Conservation (phyloP, 2,329 filamentous ascomycete species). For the Iodosphaeria phyllophila region DNA sequence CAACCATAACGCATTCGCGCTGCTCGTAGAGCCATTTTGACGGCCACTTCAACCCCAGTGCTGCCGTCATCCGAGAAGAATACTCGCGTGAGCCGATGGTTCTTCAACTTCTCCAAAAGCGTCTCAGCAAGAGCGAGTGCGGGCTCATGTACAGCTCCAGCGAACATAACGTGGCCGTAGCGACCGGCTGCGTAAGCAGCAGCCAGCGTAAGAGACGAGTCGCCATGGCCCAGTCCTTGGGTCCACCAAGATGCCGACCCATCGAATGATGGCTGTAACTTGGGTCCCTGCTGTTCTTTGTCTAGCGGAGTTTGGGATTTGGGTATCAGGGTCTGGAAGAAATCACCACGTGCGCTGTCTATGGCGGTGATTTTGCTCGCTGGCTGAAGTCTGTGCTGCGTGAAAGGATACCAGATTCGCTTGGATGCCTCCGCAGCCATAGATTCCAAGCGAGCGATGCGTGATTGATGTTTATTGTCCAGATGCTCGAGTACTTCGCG, state of each 20-base stretch:
- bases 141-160: slow-evolving; percentile 60
- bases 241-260: slow-evolving; percentile 87
- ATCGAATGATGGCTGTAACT: slow-evolving; percentile 54
- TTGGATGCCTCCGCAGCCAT: slow-evolving; percentile 43
- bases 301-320: slow-evolving; percentile 3
- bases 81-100: slow-evolving; percentile 47
- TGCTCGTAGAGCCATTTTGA: slow-evolving; percentile 70
- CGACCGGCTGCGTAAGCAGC: slow-evolving; percentile 67
- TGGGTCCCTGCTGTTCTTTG: slow-evolving; percentile 1
- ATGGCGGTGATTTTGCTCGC: slow-evolving; percentile 50
- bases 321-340: slow-evolving; percentile 41
- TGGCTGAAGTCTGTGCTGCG: slow-evolving; percentile 50
- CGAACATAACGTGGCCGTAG: slow-evolving; percentile 83
- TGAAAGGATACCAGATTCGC: slow-evolving; percentile 75
- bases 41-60: slow-evolving; percentile 65
- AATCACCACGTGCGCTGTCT: slow-evolving; percentile 64
- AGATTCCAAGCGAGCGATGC: slow-evolving; percentile 37
- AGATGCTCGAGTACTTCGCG: slow-evolving; percentile 29
- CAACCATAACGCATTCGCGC: slow-evolving; percentile 47
- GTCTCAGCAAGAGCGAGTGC: slow-evolving; percentile 49
- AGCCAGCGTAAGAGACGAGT: slow-evolving; percentile 49
- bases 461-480: slow-evolving; percentile 29
- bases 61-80: slow-evolving; percentile 78
- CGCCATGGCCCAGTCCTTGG: slow-evolving; percentile 68
- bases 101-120: slow-evolving; percentile 39